Base-by-base conservation (phyloP, 2,329 filamentous ascomycete species). In the Fusarium sterilihyphosum region DNA sequence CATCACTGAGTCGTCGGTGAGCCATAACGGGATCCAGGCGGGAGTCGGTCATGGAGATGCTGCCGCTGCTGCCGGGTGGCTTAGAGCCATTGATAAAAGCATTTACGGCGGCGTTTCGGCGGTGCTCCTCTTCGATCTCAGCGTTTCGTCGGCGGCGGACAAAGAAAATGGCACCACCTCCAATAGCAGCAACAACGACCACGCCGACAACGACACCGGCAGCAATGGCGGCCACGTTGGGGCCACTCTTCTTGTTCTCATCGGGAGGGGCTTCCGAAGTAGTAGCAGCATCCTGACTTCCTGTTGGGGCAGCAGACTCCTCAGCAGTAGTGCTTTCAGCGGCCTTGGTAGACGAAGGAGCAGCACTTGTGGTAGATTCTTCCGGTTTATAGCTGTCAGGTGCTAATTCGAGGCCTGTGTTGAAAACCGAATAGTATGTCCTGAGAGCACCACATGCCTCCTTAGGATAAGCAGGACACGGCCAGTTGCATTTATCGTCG, bases 141-240 rank as follows among this genome's bases (percentile, higher is more conserved):
- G 90, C 88, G 82, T 95, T 93, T 78, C 92, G 91, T 84, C 90
- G 92, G 73, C 92, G 91, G 61, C 94, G 92, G 76, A 96, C 84
- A 79, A 89, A 93, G 81, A 97, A 91, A 83, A 94, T 92, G 10
- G 88, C 84, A 60, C 89, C 95, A 50, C 91, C 94, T 18, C 89
- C 85, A 24, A 93, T 86, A 20, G 87, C 92, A 61, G 86, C 89
- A 9, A 95, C 79, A 4, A 85, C 93, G 5, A 97, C 85, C 5
- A 98, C 90, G 67, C 94, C 95, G 14, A 96, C 93, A 5, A 98
- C 95, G 3, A 94, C 93, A 69, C 96, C 96, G 16, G 92, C 96
- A 24, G 93, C 95, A 75, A 98, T 95, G 56, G 92, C 94, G 44
- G 91, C 93, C n/a, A 91, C 93, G 80, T 92, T 95, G n/a, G 91